Base-by-base conservation (phyloP, 2,329 filamentous ascomycete species). In the Aspergillus jensenii region DNA sequence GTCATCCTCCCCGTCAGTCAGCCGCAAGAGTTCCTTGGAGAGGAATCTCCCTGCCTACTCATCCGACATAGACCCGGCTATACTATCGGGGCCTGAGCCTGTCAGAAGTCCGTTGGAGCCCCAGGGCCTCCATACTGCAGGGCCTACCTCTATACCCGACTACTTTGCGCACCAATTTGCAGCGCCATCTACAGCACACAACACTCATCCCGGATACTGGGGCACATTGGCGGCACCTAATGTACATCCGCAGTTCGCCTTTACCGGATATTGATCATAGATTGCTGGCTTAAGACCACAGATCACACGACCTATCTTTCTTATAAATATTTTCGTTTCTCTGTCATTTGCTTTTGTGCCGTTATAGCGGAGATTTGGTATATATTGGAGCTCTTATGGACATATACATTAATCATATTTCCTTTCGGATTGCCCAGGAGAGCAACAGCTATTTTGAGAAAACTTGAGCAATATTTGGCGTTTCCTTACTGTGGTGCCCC, bases 1-100 rank as follows among this genome's bases (percentile, higher is more conserved):
- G 6, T 62, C 62, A 7, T 56, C 59, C 11, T 60, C 55, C 1
- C 59, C 27, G 27, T 31, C 58, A 4, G 55, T 58, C 35, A 65
- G 63, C 50, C 62, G 63, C 15, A 62, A 61, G 31, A 61, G 58
- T 23, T 65, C 64, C 19, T 45, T 65, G 44, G 63, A 65, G 46
- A 63, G 60, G 12, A 53, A 54, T 15, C 9, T 65, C 12, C 51
- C 63, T n/a, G 55, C 53, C 11, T 64, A 65, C 21, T 62, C 60
- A 6, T 51, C 62, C 1, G 60, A 60, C 6, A 52, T 65, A 25
- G 48, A 55, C 31, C 55, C 62, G 9, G 56, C 60, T 8, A 59
- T 64, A 40, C 17, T 65, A 27, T 53, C 64, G 9, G 35, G 51
- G 2, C 57, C 33, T 37, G 58, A 61, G 48, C 33, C 55, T 11